Evolutionary conservation across 2,329 filamentous ascomycete genomes (phyloP).

Genomic region (Tolypocladium album): DNA sequence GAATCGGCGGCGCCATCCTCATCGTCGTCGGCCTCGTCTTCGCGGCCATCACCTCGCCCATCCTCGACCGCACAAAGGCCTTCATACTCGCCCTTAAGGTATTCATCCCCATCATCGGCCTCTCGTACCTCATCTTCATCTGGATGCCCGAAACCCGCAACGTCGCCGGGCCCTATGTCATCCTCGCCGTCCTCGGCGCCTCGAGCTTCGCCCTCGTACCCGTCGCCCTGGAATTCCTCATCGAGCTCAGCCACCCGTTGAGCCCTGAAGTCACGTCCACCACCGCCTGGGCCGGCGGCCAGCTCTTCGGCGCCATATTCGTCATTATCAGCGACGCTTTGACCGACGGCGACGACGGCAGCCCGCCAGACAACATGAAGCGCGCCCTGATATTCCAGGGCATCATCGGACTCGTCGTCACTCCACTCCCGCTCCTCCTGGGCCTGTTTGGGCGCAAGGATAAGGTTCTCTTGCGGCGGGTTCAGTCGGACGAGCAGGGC

Average conservation of each 20-base stretch:
- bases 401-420: constrained; percentile 51
- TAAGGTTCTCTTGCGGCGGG: constrained; percentile 37
- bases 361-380: constrained; percentile 63
- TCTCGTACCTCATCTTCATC: constrained; percentile 66
- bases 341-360: constrained; percentile 37
- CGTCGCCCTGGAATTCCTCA: constrained; percentile 74
- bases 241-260: constrained; percentile 79
- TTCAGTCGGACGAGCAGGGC: constrained; percentile 29
- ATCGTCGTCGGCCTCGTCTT: constrained; percentile 79
- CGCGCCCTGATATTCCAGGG: constrained; percentile 69
- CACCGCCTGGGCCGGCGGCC: constrained; percentile 76
- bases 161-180: constrained; percentile 61
- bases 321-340: constrained; percentile 75
- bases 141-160: constrained; percentile 57
- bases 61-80: constrained; percentile 75
- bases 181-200: constrained; percentile 69
- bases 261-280: constrained; percentile 77
- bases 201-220: constrained; percentile 72
- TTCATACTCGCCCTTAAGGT: constrained; percentile 66
- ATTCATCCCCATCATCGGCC: constrained; percentile 61
- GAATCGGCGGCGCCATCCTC: constrained; percentile 79
- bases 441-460: constrained; percentile 57
- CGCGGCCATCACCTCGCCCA: constrained; percentile 65
- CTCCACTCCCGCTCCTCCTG: constrained; percentile 58
- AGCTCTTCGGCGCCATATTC: constrained; percentile 76